Evolutionary conservation across 2,329 filamentous ascomycete genomes (phyloP).

Genomic region (Xylariaceae sp.): DNA sequence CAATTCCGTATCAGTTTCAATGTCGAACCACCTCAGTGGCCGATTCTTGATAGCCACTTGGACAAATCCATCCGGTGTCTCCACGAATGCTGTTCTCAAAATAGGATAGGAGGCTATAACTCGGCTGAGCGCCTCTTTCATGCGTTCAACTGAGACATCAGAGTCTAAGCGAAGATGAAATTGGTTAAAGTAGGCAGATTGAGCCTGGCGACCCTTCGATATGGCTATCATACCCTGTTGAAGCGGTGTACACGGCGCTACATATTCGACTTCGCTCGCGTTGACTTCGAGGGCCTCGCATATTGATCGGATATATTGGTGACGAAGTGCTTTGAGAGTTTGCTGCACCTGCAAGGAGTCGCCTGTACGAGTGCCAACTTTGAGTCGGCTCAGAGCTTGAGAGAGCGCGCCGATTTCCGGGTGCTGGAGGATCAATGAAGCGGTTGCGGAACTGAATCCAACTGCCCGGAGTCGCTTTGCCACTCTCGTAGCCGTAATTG

Average conservation of each 20-base stretch:
- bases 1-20: slow-evolving; percentile 27
- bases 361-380: slow-evolving; percentile 14
- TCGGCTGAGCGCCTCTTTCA: slow-evolving; percentile 55
- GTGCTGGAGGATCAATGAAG: slow-evolving; percentile 63
- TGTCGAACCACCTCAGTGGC: slow-evolving; percentile 41
- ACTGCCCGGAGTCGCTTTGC: slow-evolving; percentile 56
- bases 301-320: slow-evolving; percentile 51
- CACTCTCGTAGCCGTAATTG: slow-evolving; percentile 73
- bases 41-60: slow-evolving; percentile 58
- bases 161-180: slow-evolving; percentile 57
- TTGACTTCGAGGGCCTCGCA: slow-evolving; percentile 49
- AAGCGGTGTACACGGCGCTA: slow-evolving; percentile 77
- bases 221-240: slow-evolving; percentile 82
- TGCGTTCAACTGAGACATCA: slow-evolving; percentile 38
- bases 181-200: slow-evolving; percentile 67
- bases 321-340: slow-evolving; percentile 56
- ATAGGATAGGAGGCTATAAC: slow-evolving; percentile 54
- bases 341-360: slow-evolving; percentile 50
- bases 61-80: slow-evolving; percentile 68
- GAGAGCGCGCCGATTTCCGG: slow-evolving; percentile 46
- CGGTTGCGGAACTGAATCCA: slow-evolving; percentile 56
- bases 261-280: slow-evolving; percentile 57
- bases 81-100: slow-evolving; percentile 66
- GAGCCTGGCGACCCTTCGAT: slow-evolving; percentile 49
- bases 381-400: slow-evolving; percentile 29